Base-by-base conservation (phyloP, 1,284 basidiomycete species). In the Coriolopsis trogii region DNA sequence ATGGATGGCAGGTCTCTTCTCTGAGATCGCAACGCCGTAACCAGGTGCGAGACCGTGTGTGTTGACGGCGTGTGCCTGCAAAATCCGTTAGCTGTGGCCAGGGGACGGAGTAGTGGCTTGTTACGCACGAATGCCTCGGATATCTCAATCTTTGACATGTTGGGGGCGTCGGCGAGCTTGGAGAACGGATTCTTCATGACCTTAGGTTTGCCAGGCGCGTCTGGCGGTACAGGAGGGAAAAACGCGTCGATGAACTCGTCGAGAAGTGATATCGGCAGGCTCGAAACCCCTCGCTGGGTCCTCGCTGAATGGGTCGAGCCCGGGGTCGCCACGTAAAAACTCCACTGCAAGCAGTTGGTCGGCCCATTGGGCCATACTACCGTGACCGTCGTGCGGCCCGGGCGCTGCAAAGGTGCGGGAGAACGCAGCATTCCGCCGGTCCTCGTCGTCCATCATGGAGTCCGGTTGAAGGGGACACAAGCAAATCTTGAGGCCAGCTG, bases 221-320 rank as follows among this genome's bases (percentile, higher is more conserved):
- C 15, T n/a, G 33, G 13, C n/a, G n/a, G 6, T n/a, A n/a, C n/a
- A n/a, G n/a, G n/a, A n/a, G 33, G 33, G n/a, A 34, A 34, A 18
- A 16, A 18, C n/a, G n/a, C n/a, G 33, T n/a, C n/a, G 33, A 18
- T 13, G 20, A 34, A 34, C 33, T 13, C 8, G 7, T 8, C n/a
- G 7, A 12, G 43, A 24, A 6, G 28, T 15, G n/a, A 5, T 13
- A 8, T 45, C 6, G 4, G 12, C 16, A 4, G 36, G 42, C 1
- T 18, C 16, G 3, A 12, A 9, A 5, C 42, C 37, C 3, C 7
- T 16, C 16, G 26, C 6, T 3, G 20, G 26, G 9, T 21, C 4
- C 20, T 54, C 39, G 25, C 42, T 40, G 28, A 41, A 54, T 3
- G 52, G 42, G 16, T 53, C 52, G 16, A 36, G 4, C 3, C n/a